Percentiles rank a stretch among this genome's conserved stretches.
phyloP scores from a whole-genome alignment of 176 grass and related monocot genomes.

The Thinopyrum elongatum region DNA sequence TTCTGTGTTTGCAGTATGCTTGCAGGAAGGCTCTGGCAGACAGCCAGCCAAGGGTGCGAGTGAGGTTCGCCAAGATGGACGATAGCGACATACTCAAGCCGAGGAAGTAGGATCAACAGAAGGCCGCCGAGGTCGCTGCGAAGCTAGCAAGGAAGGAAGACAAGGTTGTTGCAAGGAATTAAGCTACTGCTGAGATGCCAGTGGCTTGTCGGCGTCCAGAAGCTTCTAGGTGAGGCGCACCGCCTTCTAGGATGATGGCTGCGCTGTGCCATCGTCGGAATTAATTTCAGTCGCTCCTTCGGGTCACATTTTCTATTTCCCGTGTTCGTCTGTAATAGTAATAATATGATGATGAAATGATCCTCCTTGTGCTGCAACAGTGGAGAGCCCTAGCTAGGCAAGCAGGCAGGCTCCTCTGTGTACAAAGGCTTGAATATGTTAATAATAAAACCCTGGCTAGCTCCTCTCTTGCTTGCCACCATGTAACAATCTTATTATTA shows the following conservation, averaged over 20 bases:
- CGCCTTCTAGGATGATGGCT: background rate
- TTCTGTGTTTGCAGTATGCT: background rate
- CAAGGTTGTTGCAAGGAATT: background rate
- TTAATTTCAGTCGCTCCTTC: no score
- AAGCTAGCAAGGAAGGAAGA: background rate
- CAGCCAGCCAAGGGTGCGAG: slow-evolving; percentile 91
- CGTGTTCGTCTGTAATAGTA: no score
- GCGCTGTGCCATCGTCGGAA: background rate
- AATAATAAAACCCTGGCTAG: no score
- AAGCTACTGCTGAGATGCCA: background rate
- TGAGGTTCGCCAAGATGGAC: slow-evolving; percentile 93
- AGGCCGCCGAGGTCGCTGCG: background rate
- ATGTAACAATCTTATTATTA: no score
- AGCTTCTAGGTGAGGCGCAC: slow-evolving; percentile 20
- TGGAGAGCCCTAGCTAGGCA: no score
- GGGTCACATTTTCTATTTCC: no score
- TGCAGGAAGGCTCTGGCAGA: slow-evolving; percentile 97
- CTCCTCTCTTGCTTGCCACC: no score
- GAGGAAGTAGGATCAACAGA: slow-evolving; percentile 26
- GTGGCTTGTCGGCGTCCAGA: slow-evolving; percentile 18
- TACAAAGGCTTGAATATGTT: no score
- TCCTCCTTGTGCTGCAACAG: no score
- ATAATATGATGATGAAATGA: background rate
- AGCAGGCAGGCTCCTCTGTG: no score
- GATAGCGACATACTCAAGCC: slow-evolving; percentile 53